Evolutionary conservation across 176 grass and related monocot genomes (phyloP), one percentile per base, ranked within the genome.

Genomic region (Miscanthus lutarioriparius): DNA sequence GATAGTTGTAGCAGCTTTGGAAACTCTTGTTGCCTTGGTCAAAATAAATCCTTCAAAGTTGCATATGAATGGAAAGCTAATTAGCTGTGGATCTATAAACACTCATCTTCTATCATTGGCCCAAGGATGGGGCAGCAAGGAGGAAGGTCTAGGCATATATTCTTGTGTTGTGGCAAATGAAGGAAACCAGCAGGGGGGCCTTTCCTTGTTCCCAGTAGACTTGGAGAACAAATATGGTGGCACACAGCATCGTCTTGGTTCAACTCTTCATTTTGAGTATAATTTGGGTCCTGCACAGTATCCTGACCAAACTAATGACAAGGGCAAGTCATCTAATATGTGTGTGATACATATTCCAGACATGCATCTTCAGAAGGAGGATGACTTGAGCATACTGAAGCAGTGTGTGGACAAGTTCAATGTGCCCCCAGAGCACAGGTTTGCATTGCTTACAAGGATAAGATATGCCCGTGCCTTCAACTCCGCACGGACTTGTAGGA

Each of bases 111-210:
- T 98, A 83, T 95, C 96, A 83, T 84, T 98, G 75, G 96, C 93
- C 22, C 96, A 98, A 86, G 96, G 91, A 68, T 98, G 96, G 96
- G 96, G 96, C 63, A 98, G 93, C 88, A 98, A 98, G 89, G 96
- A 98, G 92, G 96, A 98, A 92, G 96, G 96, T 22, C 67, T 98
- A 30, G 96, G 96, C 33, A 88, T 98, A 56, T 91, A 92, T 89
- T 98, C 93, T 77, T 98, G 96, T 86, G 91, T 96, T 28, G 86
- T 95, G 84, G 88, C 93, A 86, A 98, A 98, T 67, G 96, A 98
- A 81, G 68, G 78, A 77, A 92, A 92, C 40, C 91, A 98, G 67
- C 80, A 88, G 25, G 96, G 91, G 73, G 87, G 91, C 35, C 77
- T 98, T 35, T 86, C 82, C 80, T 74, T 96, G 70, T 93, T 94